Conservation (phyloP, 2,329 filamentous ascomycete species). For the Pyrenophora seminiperda region DNA sequence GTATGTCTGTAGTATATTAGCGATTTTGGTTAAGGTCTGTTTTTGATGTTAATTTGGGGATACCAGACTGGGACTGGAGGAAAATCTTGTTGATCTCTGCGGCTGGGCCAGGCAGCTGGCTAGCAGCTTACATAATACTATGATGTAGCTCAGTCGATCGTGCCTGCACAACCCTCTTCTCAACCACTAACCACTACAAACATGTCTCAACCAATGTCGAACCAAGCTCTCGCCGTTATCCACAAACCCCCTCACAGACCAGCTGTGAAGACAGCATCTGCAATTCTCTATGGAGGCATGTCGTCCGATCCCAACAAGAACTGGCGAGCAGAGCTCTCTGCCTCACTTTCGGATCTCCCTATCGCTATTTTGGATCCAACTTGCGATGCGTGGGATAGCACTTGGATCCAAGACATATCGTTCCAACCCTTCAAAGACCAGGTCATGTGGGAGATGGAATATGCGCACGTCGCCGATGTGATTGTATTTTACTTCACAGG, state of each 20-base stretch:
- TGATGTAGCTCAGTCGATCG: neutral
- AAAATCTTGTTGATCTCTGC: too few species aligned
- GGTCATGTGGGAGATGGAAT: conserved; percentile 66
- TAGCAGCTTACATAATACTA: conserved; percentile 1
- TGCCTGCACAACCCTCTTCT: conserved; percentile 1
- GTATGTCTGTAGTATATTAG: neutral
- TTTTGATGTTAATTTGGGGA: too few species aligned
- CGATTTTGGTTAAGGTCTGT: too few species aligned
- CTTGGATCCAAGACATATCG: conserved; percentile 60
- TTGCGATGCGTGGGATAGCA: conserved; percentile 62
- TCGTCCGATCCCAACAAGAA: conserved; percentile 44
- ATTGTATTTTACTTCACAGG: conserved; percentile 60
- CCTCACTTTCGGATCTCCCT: conserved; percentile 48
- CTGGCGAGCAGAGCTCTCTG: conserved; percentile 58
- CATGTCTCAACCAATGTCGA: conserved; percentile 17
- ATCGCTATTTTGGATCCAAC: conserved; percentile 64
- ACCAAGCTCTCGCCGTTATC: conserved; percentile 19
- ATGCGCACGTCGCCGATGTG: conserved; percentile 59
- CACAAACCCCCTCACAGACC: conserved; percentile 29
- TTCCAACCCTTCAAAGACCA: conserved; percentile 61
- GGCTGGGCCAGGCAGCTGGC: conserved; percentile 1
- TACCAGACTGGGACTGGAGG: neutral
- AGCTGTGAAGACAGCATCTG: conserved; percentile 33
- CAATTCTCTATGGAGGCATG: conserved; percentile 66
- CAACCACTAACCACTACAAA: neutral